Conservation (phyloP, 2,329 filamentous ascomycete species). For the Ophiostoma triangulosporum region DNA sequence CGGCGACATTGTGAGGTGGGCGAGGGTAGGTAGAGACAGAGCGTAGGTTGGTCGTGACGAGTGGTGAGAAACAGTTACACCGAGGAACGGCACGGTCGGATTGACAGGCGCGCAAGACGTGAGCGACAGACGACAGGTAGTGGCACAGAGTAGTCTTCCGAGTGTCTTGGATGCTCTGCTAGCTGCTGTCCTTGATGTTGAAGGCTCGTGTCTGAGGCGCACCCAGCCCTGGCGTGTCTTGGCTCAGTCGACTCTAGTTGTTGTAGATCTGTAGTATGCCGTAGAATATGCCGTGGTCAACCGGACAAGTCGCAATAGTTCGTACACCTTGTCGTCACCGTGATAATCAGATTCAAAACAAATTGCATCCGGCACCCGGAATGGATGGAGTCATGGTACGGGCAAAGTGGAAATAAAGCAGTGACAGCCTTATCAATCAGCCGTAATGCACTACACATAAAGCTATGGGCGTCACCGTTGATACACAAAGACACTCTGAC, state of each 20-base stretch:
- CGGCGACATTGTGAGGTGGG: background rate
- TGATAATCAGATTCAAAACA: background rate
- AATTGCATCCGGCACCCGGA: background rate
- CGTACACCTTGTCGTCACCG: background rate
- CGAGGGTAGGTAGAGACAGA: background rate
- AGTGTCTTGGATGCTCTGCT: background rate
- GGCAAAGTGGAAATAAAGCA: background rate
- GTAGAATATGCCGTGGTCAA: background rate
- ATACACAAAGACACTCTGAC: background rate
- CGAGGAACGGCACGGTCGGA: no score
- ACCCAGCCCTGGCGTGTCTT: constrained; percentile 4
- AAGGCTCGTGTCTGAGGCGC: background rate
- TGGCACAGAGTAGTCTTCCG: background rate
- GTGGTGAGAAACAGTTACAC: background rate
- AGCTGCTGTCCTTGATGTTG: background rate
- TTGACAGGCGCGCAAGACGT: no score
- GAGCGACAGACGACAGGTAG: no score
- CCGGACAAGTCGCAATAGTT: no score
- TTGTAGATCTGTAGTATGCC: background rate
- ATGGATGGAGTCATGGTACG: background rate
- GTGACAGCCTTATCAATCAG: background rate
- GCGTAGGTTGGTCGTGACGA: background rate
- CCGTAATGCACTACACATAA: background rate
- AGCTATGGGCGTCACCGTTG: background rate
- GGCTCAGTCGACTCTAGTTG: background rate